These are phyloP conservation scores for Ustilago hordei DNA, from an alignment of 1,284 basidiomycete species.

Conservation along the genomic window DNA sequence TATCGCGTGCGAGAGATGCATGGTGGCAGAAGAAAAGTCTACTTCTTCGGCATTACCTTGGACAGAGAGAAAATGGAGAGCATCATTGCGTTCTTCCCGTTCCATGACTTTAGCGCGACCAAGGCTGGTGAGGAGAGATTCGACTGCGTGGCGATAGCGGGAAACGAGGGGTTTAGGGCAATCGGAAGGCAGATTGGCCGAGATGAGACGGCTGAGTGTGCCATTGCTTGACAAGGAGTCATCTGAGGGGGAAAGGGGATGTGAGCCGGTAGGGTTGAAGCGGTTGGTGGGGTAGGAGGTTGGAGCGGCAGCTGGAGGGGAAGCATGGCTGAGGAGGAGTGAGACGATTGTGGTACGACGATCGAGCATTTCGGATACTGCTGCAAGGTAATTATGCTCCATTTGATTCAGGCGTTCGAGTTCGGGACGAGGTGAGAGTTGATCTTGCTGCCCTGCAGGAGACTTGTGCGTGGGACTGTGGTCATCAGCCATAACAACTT, in stretches of 20 bases:
- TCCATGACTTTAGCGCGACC: conserved; percentile 38
- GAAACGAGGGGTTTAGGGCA: conserved; percentile 27
- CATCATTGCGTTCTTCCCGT: conserved; percentile 35
- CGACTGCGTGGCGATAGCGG: conserved; percentile 36
- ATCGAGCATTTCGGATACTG: conserved; percentile 39
- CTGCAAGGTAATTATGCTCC: conserved; percentile 33
- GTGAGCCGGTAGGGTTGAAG: conserved; percentile 41
- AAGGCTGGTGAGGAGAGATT: conserved; percentile 29
- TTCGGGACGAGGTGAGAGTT: not conserved
- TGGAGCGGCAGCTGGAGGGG: conserved; percentile 16
- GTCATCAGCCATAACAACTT: conserved; percentile 22
- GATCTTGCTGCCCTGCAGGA: not conserved
- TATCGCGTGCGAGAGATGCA: conserved; percentile 38
- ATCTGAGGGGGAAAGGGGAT: conserved; percentile 5
- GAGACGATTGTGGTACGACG: conserved; percentile 41
- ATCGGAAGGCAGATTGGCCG: conserved; percentile 28
- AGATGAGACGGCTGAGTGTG: conserved; percentile 47
- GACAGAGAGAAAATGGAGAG: conserved; percentile 16
- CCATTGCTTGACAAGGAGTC: conserved; percentile 4
- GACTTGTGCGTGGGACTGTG: conserved; percentile 1
- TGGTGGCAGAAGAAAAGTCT: conserved; percentile 34
- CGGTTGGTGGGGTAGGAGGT: conserved; percentile 22
- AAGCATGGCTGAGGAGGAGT: conserved; percentile 38
- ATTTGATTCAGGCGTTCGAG: not conserved
- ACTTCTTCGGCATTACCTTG: conserved; percentile 24